Base-by-base conservation (phyloP, 2,329 filamentous ascomycete species). In the Incumbomyces lentus region DNA sequence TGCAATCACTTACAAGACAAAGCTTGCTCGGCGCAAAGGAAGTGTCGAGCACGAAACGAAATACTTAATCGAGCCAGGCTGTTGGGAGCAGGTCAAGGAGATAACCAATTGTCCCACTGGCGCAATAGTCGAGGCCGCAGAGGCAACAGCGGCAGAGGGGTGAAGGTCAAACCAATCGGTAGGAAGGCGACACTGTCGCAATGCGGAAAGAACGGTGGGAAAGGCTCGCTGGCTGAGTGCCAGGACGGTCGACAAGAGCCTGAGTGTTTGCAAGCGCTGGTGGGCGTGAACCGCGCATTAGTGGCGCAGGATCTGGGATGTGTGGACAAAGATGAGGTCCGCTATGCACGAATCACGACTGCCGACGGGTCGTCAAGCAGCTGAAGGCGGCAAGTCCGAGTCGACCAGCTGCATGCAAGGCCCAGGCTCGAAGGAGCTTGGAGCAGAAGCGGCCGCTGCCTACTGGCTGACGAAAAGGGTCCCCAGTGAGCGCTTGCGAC, bases 1-100 rank as follows among this genome's bases (percentile, higher is more conserved):
- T 11, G 14, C 22, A 35, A 33, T 12, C 11, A 44, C 30, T 19
- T 17, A 36, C 13, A 12, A 32, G 14, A 8, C 13, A 11, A 14
- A 7, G 34, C 26, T 43, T 16, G 22, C 6, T 17, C 10, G 34
- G 33, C 42, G 42, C 42, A 45, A 45, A 6, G 38, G 34, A 38
- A 45, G 33, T 6, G 19, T 34, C 36, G 12, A 33, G 29, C 17
- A 22, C 17, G 40, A 17, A n/a, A 29, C 40, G 14, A 16, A 17
- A 14, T 41, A 29, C 10, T 31, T 14, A 33, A n/a, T n/a, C 40
- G 19, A 42, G 40, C 26, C 18, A 26, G 32, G 40, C 6, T 11
- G 6, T 17, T 5, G 17, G 10, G 40, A 29, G 33, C 11, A 29
- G 38, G 12, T 33, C 26, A 33, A 13, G 11, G 38, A 40, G 14